Base-by-base conservation (phyloP, 257 asterid genomes). In the Fraxinus americana region DNA sequence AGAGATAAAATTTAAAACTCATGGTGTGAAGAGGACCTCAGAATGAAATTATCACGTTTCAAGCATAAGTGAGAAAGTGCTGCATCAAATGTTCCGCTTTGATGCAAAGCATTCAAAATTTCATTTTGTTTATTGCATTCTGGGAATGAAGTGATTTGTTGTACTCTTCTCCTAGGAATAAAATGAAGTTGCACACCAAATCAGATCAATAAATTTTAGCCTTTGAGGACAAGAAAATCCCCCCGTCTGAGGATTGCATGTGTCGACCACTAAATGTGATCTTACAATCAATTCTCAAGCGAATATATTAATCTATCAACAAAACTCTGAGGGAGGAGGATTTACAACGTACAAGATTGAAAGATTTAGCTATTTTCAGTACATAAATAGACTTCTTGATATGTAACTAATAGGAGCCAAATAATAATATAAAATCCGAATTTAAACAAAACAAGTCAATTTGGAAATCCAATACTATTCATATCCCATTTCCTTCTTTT, bases 321-420 rank as follows among this genome's bases (percentile, higher is more conserved):
- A 13, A 45, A 45, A 45, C 19, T 19, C 63, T n/a, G 23, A 25
- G 23, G 4, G 63, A 52, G 16, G 4, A 52, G 25, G 63, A 52
- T 16, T 52, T 50, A 54, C 63, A 17, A 19, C 3, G 1, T 54
- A n/a, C 11, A 7, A 54, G 3, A 54, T 25, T 54, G 27, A 4
- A 76, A 75, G 34, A 13, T 29, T 67, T 27, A 27, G 43, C 34
- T 48, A 54, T 17, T 54, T 76, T 17, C 72, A 65, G 34, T 35
- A 17, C 73, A 76, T 77, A 59, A 14, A 35, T 21, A 68, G 8
- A 50, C 75, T 11, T 68, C 39, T 7, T 30, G 48, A 5, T 25
- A 35, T 59, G 43, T 34, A 21, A 10, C 11, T 50, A 30, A 5
- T 32, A 73, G 12, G 34, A 21, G 30, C 35, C 36, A 45, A 48